Conservation (phyloP, 805 yeast genomes). For the Candida broadrunensis region DNA sequence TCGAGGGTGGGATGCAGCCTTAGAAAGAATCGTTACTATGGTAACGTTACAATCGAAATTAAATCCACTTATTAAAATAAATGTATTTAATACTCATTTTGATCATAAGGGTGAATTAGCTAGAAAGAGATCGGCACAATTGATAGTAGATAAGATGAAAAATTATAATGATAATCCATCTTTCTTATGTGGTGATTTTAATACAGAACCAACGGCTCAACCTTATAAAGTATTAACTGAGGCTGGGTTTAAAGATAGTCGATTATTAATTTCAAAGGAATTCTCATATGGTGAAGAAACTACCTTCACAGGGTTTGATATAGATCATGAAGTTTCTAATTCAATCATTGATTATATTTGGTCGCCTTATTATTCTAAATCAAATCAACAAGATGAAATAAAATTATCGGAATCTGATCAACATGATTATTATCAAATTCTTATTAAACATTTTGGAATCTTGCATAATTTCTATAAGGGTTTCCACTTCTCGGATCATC, state of each 20-base stretch:
- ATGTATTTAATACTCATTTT: slow-evolving; percentile 41
- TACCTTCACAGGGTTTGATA: slow-evolving; percentile 51
- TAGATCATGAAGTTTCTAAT: slow-evolving; percentile 17
- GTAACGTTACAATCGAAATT: slow-evolving; percentile 28
- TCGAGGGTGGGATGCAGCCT: slow-evolving; percentile 42
- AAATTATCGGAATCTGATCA: slow-evolving; percentile 10
- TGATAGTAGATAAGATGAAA: slow-evolving; percentile 33
- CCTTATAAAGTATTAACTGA: slow-evolving; percentile 37
- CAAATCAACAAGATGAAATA: slow-evolving; percentile 4
- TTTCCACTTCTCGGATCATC: slow-evolving; percentile 38
- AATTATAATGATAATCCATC: slow-evolving; percentile 29
- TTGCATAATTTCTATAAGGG: slow-evolving; percentile 31
- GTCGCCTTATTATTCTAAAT: slow-evolving; percentile 27
- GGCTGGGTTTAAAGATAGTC: slow-evolving; percentile 38
- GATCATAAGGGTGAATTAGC: slow-evolving; percentile 40
- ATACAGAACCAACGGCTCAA: slow-evolving; percentile 39
- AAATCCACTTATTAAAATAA: slow-evolving; percentile 24
- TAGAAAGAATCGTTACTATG: slow-evolving; percentile 39
- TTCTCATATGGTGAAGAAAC: slow-evolving; percentile 39
- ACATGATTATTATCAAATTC: slow-evolving; percentile 20
- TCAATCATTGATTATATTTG: slow-evolving; percentile 46
- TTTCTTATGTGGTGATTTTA: slow-evolving; percentile 42
- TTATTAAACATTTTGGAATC: slow-evolving; percentile 36
- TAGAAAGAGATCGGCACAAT: slow-evolving; percentile 28
- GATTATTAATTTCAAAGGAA: slow-evolving; percentile 20